Conservation (phyloP, 2,329 filamentous ascomycete genomes). For the Endoconidiophora laricicola region DNA sequence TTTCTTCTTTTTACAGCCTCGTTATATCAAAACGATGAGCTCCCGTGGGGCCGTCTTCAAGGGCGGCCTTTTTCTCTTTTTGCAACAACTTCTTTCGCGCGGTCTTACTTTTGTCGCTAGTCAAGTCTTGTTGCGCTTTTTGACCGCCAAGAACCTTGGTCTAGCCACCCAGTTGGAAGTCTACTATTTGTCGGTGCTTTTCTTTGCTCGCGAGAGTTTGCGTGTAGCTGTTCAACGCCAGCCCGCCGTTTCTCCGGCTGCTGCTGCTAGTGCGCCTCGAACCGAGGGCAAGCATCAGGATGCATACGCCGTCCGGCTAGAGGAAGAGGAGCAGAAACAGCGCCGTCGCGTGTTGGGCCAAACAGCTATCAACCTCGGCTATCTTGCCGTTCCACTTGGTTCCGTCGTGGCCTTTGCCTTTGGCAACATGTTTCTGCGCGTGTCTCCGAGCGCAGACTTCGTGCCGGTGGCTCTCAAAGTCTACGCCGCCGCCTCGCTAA, state of each 20-base stretch:
- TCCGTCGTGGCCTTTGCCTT: constrained; percentile 45
- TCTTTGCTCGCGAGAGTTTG: constrained; percentile 82
- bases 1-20: no score
- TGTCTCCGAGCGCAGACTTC: constrained; percentile 36
- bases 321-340: not conserved
- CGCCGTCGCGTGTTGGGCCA: constrained; percentile 35
- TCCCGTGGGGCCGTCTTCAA: constrained; percentile 30
- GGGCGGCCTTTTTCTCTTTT: constrained; percentile 71
- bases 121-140: constrained; percentile 71
- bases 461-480: constrained; percentile 37
- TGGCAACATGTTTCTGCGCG: constrained; percentile 47
- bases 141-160: constrained; percentile 73
- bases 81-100: constrained; percentile 75
- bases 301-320: not conserved
- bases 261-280: not conserved
- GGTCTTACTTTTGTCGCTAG: constrained; percentile 82
- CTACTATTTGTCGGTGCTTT: constrained; percentile 82
- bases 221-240: constrained; percentile 83
- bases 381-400: constrained; percentile 58
- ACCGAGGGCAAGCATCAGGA: not conserved
- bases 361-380: constrained; percentile 74
- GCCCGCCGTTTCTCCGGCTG: constrained; percentile 4
- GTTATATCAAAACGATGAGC: not conserved
- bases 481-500: constrained; percentile 38
- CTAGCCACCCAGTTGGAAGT: constrained; percentile 82